These are phyloP conservation scores for Fusarium devonianum DNA, from an alignment of 2,329 filamentous ascomycete genomes.

Conservation along the genomic window DNA sequence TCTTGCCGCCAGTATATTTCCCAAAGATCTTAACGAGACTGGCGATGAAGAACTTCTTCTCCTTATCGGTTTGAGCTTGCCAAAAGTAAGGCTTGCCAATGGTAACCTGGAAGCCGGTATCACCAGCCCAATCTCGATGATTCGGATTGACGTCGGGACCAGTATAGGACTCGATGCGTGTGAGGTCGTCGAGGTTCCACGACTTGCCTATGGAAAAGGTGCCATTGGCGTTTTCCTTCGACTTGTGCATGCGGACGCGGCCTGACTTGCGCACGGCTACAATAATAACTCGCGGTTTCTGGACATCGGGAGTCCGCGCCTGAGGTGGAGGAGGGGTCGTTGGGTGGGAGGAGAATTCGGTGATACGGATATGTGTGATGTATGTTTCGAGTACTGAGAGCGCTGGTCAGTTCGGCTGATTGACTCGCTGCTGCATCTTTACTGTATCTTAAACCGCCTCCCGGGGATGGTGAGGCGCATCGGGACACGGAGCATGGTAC, in stretches of 20 bases:
- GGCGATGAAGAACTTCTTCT: conserved; percentile 98
- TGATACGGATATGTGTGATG: conserved; percentile 94
- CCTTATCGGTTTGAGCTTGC: conserved; percentile 91
- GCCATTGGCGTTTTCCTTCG: conserved; percentile 91
- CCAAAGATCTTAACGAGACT: conserved; percentile 95
- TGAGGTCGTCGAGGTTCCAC: conserved; percentile 93
- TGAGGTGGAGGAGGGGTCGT: conserved; percentile 84
- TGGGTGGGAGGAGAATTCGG: conserved; percentile 84
- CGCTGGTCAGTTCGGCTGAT: conserved; percentile 9
- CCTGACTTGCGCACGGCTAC: conserved; percentile 93
- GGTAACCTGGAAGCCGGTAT: conserved; percentile 84
- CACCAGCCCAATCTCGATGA: conserved; percentile 79
- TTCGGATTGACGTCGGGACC: conserved; percentile 63
- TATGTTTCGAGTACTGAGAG: conserved; percentile 75
- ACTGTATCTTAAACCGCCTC: too few species aligned
- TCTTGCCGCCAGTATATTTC: conserved; percentile 90
- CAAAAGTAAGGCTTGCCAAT: conserved; percentile 97
- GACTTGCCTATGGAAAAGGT: conserved; percentile 98
- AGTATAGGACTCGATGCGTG: conserved; percentile 82
- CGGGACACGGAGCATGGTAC: neutral
- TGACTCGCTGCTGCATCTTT: too few species aligned
- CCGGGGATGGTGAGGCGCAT: too few species aligned
- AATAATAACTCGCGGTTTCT: conserved; percentile 91
- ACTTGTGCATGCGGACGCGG: conserved; percentile 94
- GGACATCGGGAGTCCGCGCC: conserved; percentile 71